Evolutionary conservation across 768 basidiomycete genomes (phyloP).

Genomic region (Russula lepida): DNA sequence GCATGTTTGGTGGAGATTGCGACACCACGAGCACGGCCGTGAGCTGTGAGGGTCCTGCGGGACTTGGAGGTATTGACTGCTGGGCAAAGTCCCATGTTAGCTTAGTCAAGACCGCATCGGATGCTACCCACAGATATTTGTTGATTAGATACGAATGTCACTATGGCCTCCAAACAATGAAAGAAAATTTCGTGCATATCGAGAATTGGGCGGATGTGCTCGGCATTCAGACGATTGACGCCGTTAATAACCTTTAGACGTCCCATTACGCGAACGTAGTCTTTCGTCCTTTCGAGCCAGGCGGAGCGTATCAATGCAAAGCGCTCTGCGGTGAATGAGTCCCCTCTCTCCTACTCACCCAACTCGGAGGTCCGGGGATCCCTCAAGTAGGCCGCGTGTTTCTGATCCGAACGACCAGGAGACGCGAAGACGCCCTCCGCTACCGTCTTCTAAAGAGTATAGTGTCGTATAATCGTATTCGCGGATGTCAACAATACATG

Average conservation of each 20-base stretch:
- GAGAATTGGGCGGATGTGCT: constrained; percentile 31
- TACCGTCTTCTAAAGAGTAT: constrained; percentile 34
- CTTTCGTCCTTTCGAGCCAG: background rate
- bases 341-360: background rate
- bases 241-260: constrained; percentile 26
- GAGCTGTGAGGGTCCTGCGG: background rate
- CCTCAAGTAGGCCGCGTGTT: background rate
- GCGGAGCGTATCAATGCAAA: background rate
- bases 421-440: constrained; percentile 19
- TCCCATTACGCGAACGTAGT: constrained; percentile 14
- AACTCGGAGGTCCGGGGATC: background rate
- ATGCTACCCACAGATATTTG: constrained; percentile 24
- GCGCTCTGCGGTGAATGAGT: background rate
- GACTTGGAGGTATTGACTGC: background rate
- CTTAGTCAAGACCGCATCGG: background rate
- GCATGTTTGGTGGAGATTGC: background rate
- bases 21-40: background rate
- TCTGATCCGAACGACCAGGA: background rate
- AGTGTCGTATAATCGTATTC: background rate
- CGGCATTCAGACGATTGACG: constrained; percentile 34
- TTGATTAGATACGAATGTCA: constrained; percentile 30
- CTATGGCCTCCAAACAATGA: constrained; percentile 39
- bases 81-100: background rate
- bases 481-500: constrained; percentile 29
- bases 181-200: constrained; percentile 42